Base-by-base conservation (phyloP, 306 rosid genomes). In the Quercus mongolica region DNA sequence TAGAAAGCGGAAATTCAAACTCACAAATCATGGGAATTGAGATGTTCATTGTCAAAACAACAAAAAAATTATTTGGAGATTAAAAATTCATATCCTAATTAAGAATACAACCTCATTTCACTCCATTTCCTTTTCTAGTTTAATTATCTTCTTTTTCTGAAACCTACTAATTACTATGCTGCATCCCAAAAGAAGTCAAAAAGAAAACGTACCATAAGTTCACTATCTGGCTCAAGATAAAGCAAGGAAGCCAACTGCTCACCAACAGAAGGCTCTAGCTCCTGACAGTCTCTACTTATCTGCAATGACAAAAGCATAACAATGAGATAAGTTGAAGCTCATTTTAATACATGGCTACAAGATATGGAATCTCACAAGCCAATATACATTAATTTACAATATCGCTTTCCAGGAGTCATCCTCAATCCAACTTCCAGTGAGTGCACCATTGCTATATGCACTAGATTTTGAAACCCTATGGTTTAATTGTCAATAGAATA, bases 251-350 rank as follows among this genome's bases (percentile, higher is more conserved):
- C 98, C 82, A 96, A 76, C 90, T 96, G 98, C 92, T 96, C 99
- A 74, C 99, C 99, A 38, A 96, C 79, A 26, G 96, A 84, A 67
- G 93, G 89, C 79, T 96, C 99, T 68, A 96, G 87, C 91, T 96
- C 99, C 84, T 96, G 99, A 79, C 99, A 96, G 84, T 96, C 99
- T 91, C 99, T 96, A 82, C 99, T 96, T 83, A 96, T 96, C 99
- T 96, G 96, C 93, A 86, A 76, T 58, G 65, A 73, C 28, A 86
- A 18, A 74, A 79, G 21, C 52, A 69, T 54, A 38, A 74, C 9
- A 57, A 85, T 74, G 46, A 59, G 56, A 82, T 78, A 21, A 44
- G 58, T 17, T 67, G 15, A 49, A 1, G 69, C 54, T 69, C 51
- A 78, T n/a, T 25, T 59, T 52, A 78, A 41, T 63, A 71, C 51